A percentile compares a stretch with the other conserved stretches of the same genome.
Evolutionary conservation across 2,329 filamentous ascomycete genomes (phyloP).

Genomic region (Talaromyces sp.): DNA sequence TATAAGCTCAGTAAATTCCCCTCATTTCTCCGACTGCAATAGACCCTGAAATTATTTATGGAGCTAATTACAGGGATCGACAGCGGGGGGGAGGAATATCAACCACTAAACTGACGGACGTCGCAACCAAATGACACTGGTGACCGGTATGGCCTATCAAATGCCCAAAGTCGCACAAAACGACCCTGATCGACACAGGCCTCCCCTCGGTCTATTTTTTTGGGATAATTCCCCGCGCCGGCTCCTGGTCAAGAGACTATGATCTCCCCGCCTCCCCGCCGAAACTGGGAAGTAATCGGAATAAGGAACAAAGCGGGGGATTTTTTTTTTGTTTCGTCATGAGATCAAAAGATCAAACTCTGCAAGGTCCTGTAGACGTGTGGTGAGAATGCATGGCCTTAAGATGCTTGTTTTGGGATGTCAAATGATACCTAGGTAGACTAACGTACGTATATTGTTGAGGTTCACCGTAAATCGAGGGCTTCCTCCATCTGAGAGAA

Average conservation of each 20-base stretch:
- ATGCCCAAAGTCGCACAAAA: not conserved
- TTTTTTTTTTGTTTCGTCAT: not conserved
- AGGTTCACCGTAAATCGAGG: not conserved
- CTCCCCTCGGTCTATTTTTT: not conserved
- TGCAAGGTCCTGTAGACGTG: not conserved
- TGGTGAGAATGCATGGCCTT: not conserved
- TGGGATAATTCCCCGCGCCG: not conserved
- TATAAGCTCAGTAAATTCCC: not conserved
- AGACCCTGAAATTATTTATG: not conserved
- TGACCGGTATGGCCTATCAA: not conserved
- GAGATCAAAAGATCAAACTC: not conserved
- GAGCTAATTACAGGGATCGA: conserved; percentile 2
- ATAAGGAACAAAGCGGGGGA: not conserved
- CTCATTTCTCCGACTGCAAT: not conserved
- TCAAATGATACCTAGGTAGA: not conserved
- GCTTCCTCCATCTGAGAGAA: not conserved
- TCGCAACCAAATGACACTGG: not conserved
- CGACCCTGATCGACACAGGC: not conserved
- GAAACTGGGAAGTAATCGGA: not conserved
- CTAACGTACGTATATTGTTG: too few species aligned
- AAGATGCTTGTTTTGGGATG: not conserved
- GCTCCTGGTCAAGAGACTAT: not conserved
- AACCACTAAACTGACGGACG: not conserved
- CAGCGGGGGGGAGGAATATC: not conserved
- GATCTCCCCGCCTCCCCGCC: too few species aligned